Evolutionary conservation across 176 grass and related monocot genomes (phyloP).

Genomic region (Hordeum vulgare): MorexV3_pseudomolecules_assembly NC_058520.1:442561434-442561933

Average conservation of each 20-base stretch:
- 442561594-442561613: background rate
- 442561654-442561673: background rate
- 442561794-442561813: too few relatives aligned
- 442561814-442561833: too few relatives aligned
- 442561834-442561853: too few relatives aligned
- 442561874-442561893: too few relatives aligned
- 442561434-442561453: background rate
- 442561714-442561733: too few relatives aligned
- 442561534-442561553: background rate
- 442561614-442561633: background rate
- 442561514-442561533: background rate
- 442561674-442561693: background rate
- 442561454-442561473: background rate
- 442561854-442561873: too few relatives aligned
- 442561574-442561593: background rate
- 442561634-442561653: background rate
- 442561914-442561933: too few relatives aligned
- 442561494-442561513: background rate
- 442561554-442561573: background rate
- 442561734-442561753: too few relatives aligned
- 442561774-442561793: too few relatives aligned
- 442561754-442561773: too few relatives aligned
- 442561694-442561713: too few relatives aligned
- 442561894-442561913: too few relatives aligned
- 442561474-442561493: background rate